Conservation (phyloP, 331 rosid genomes). For the Prunus yedoensis region DNA sequence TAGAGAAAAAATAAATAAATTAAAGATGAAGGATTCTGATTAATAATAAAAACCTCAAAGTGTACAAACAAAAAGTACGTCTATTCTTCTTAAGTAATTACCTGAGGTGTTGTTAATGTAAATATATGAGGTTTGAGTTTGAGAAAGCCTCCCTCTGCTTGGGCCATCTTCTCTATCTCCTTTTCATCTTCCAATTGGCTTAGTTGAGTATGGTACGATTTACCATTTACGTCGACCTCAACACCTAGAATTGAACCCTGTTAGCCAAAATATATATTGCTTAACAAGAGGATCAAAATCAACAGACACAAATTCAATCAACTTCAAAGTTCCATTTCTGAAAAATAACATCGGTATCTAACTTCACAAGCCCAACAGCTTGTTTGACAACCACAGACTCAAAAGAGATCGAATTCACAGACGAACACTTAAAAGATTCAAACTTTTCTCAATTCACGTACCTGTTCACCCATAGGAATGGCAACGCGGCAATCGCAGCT, state of each 20-base stretch:
- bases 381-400: background rate
- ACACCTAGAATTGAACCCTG: slow-evolving; percentile 99
- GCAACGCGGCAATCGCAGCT: slow-evolving; percentile 74
- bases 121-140: slow-evolving; percentile 44
- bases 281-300: slow-evolving; percentile 35
- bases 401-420: background rate
- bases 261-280: slow-evolving; percentile 66
- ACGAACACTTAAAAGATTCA: background rate
- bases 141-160: slow-evolving; percentile 55
- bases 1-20: slow-evolving; percentile 13
- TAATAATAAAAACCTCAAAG: slow-evolving; percentile 9
- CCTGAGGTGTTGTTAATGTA: slow-evolving; percentile 73
- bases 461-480: slow-evolving; percentile 83
- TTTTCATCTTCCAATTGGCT: slow-evolving; percentile 41
- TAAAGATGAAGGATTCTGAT: background rate
- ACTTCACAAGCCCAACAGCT: background rate
- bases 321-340: background rate
- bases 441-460: slow-evolving; percentile 7
- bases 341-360: background rate
- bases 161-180: slow-evolving; percentile 21
- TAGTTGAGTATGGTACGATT: slow-evolving; percentile 60
- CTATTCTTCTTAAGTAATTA: slow-evolving; percentile 4
- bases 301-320: background rate
- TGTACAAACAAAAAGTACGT: background rate
- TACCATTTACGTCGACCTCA: slow-evolving; percentile 52